phyloP scores from a whole-genome alignment of 306 rosid genomes.

The Quercus ilex region DNA sequence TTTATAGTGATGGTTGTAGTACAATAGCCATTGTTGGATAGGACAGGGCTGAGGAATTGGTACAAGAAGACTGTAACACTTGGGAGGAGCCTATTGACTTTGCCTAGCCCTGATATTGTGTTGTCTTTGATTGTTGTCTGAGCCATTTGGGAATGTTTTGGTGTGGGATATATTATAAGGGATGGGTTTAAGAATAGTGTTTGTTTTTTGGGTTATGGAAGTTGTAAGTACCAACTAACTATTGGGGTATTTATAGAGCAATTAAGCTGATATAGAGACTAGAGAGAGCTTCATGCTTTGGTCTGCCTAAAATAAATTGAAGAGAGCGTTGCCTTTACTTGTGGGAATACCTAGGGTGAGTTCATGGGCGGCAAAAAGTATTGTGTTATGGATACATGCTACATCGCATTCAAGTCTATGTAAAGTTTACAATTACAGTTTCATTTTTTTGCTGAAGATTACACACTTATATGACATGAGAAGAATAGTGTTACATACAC shows the following conservation, averaged over 20 bases:
- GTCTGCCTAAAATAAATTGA: background rate
- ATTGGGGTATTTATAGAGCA: conserved; percentile 15
- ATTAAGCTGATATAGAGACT: too few species aligned
- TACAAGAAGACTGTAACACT: conserved; percentile 73
- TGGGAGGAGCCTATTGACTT: conserved; percentile 69
- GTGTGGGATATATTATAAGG: background rate
- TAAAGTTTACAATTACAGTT: too few species aligned
- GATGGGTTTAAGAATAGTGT: background rate
- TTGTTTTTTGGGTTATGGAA: background rate
- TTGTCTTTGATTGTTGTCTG: background rate
- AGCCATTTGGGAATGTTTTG: conserved; percentile 15
- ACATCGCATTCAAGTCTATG: too few species aligned
- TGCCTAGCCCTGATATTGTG: conserved; percentile 50
- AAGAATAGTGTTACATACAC: too few species aligned
- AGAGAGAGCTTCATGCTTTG: conserved; percentile 1
- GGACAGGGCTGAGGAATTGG: conserved; percentile 67
- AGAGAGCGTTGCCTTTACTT: background rate
- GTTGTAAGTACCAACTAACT: background rate
- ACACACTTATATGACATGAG: too few species aligned
- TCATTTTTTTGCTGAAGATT: too few species aligned
- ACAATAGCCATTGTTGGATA: conserved; percentile 71
- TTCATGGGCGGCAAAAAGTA: too few species aligned
- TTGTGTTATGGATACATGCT: too few species aligned
- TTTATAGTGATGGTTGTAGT: background rate
- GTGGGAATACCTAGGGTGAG: too few species aligned